Conservation (phyloP, 1,139 yeast genomes). For the Kodamaea derodonti region DNA sequence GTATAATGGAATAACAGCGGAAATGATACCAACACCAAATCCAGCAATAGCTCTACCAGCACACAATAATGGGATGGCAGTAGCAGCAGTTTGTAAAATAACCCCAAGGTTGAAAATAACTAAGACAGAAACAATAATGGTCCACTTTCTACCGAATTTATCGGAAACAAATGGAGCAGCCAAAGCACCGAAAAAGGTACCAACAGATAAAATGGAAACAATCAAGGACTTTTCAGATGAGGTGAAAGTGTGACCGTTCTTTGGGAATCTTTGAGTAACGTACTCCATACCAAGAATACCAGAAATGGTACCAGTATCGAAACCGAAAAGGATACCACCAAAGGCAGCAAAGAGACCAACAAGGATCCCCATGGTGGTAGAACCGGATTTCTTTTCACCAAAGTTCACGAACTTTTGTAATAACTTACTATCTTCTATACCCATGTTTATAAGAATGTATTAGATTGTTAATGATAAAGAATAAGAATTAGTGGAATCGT, state of each 20-base stretch:
- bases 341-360: conserved; percentile 52
- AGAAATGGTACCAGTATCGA: conserved; percentile 77
- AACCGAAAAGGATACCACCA: conserved; percentile 70
- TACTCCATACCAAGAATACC: conserved; percentile 74
- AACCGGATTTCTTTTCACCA: conserved; percentile 46
- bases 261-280: conserved; percentile 47
- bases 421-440: conserved; percentile 34
- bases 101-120: conserved; percentile 58
- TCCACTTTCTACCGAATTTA: conserved; percentile 55
- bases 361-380: conserved; percentile 45
- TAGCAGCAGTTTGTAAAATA: conserved; percentile 55
- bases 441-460: conserved; percentile 22
- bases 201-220: conserved; percentile 66
- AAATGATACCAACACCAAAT: conserved; percentile 61
- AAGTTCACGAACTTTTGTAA: conserved; percentile 30
- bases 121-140: conserved; percentile 49
- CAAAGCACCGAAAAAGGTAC: conserved; percentile 69
- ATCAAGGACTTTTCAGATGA: conserved; percentile 56
- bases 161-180: conserved; percentile 55
- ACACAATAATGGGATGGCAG: conserved; percentile 41
- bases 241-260: conserved; percentile 8
- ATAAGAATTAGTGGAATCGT: not conserved
- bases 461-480: conserved; percentile 4
- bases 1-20: conserved; percentile 62
- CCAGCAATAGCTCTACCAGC: conserved; percentile 56